Base-by-base conservation (phyloP, 2,329 filamentous ascomycete species). In the Karstenula rhodostoma region DNA sequence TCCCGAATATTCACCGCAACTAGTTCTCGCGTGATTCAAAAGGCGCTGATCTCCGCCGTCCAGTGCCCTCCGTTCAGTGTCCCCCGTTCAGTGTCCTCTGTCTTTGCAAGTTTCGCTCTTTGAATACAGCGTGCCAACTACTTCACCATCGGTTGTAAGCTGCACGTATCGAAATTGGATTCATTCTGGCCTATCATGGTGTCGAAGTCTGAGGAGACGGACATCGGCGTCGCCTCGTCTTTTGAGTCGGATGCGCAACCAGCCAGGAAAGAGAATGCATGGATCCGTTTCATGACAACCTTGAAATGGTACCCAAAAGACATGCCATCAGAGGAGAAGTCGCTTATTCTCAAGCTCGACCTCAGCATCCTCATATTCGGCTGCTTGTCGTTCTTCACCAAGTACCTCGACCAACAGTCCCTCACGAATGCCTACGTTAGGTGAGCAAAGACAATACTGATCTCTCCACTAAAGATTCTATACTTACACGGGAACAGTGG, bases 331-430 rank as follows among this genome's bases (percentile, higher is more conserved):
- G 59, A 67, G 6, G 78, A 80, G 58, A 79, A 78, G 62, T 54
- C 59, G 4, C 64, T 79, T 10, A 69, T 79, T 12, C 57, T 79
- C 53, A 78, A 78, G 57, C 74, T 80, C 5, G 78, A 80, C 53
- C 61, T 80, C 6, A 72, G 72, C 56, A 78, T 80, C 40, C 66
- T 80, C 22, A 63, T 79, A 8, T 79, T 77, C 61, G 77, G 78
- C 0, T 80, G 77, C 25, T 62, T 79, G 4, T 78, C 73, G 8
- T 79, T 79, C 64, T 80, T 79, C 57, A 80, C 77, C 4, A 79
- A 80, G 48, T 79, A 79, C 55, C 69, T 80, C 6, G 76, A 79
- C 27, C 62, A 64, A 29, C 56, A 62, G 40, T 64, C 62, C 4
- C 52, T 64, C 19, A 64, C 59, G 3, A 64, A 64, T 32, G 59